Percentiles rank a stretch among this genome's conserved stretches.
Evolutionary conservation across 257 asterid species (phyloP).

Genomic region (Linaria vulgaris): DNA sequence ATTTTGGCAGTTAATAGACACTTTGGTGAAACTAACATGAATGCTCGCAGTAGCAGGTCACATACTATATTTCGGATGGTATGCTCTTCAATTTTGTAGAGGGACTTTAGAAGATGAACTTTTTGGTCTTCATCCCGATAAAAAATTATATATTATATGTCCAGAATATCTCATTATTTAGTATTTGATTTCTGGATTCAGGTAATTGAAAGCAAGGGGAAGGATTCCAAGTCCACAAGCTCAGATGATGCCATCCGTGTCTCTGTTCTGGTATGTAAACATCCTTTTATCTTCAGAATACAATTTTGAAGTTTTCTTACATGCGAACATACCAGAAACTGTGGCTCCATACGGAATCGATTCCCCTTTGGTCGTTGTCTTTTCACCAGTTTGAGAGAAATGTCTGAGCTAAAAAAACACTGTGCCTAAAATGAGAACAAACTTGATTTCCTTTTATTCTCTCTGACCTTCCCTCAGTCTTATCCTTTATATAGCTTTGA

Average conservation of each 20-base stretch:
- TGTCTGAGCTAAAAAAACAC: too few species aligned
- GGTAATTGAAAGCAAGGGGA: slow-evolving; percentile 95
- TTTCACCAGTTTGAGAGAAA: too few species aligned
- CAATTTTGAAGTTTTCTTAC: slow-evolving; percentile 7
- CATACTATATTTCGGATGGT: slow-evolving; percentile 99
- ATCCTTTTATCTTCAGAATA: slow-evolving; percentile 7
- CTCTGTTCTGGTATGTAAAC: slow-evolving; percentile 80
- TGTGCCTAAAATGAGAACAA: too few species aligned
- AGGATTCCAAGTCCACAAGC: slow-evolving; percentile 46
- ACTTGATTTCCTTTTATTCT: too few species aligned
- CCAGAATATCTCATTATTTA: slow-evolving; percentile 12
- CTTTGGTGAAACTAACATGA: slow-evolving; percentile 98
- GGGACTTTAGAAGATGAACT: neutral
- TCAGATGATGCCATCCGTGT: slow-evolving; percentile 89
- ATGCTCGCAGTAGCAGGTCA: slow-evolving; percentile 93
- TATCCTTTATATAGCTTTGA: too few species aligned
- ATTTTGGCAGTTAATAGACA: slow-evolving; percentile 79
- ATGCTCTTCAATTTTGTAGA: slow-evolving; percentile 25
- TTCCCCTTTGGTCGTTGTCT: too few species aligned
- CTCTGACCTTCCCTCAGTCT: too few species aligned
- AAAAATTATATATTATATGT: slow-evolving; percentile 12
- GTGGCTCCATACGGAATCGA: too few species aligned
- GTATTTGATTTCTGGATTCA: slow-evolving; percentile 30
- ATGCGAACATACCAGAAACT: neutral
- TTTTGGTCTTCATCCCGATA: slow-evolving; percentile 20